These are phyloP conservation scores for Magnolia changhungtana DNA, from an alignment of 164 flowering plant species.

Conservation along the genomic window DNA sequence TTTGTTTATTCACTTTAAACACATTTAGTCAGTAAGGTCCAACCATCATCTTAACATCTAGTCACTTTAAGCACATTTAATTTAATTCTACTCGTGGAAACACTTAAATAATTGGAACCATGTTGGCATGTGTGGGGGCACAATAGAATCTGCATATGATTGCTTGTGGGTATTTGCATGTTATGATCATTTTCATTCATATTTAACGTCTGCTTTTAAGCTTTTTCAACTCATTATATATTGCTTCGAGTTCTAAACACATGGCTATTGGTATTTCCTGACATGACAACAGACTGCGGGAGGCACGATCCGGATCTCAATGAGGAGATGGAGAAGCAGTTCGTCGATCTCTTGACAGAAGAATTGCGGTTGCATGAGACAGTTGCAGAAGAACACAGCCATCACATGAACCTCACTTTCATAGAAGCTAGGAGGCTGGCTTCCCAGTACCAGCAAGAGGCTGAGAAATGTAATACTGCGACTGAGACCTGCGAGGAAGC, in stretches of 20 bases:
- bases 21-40: too few species aligned
- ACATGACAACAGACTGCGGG: slow-evolving; percentile 59
- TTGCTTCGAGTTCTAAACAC: not conserved
- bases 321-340: slow-evolving; percentile 84
- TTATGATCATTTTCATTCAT: too few species aligned
- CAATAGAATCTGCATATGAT: not conserved
- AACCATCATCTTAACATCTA: too few species aligned
- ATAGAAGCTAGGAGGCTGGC: slow-evolving; percentile 75
- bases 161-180: not conserved
- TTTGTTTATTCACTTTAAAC: too few species aligned
- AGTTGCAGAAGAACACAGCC: slow-evolving; percentile 54
- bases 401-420: slow-evolving; percentile 67
- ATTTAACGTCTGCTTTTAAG: not conserved
- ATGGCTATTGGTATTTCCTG: not conserved
- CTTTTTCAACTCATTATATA: not conserved
- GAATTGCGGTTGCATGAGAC: slow-evolving; percentile 73
- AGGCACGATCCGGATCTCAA: slow-evolving; percentile 77
- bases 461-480: slow-evolving; percentile 88
- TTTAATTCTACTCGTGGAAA: too few species aligned
- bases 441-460: slow-evolving; percentile 76
- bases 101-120: not conserved
- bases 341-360: slow-evolving; percentile 77
- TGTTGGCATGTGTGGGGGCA: not conserved
- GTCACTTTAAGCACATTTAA: too few species aligned
- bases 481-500: slow-evolving; percentile 87